Percentiles rank a stretch among this genome's conserved stretches.
Conservation (phyloP, 208 protist genomes). For the Crithidia acanthocephali region DNA sequence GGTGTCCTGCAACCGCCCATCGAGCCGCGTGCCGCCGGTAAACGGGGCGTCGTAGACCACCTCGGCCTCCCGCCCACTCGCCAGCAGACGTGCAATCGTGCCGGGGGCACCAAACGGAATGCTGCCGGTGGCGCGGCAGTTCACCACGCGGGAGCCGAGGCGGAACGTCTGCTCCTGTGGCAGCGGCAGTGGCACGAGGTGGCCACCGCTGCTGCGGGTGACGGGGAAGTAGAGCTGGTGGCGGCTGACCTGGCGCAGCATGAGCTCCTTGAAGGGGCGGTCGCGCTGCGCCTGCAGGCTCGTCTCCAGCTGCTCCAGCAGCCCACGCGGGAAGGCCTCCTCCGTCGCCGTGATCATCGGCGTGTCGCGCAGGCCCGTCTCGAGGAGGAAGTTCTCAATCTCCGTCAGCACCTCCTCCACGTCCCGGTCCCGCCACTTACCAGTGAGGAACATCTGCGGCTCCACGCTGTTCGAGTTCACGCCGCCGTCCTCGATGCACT, state of each 20-base stretch:
- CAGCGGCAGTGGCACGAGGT: constrained; percentile 78
- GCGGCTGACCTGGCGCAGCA: constrained; percentile 47
- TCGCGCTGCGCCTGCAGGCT: constrained; percentile 45
- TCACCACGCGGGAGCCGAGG: constrained; percentile 85
- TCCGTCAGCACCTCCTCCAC: constrained; percentile 73
- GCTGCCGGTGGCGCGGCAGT: constrained; percentile 78
- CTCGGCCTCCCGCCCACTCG: constrained; percentile 75
- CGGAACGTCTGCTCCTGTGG: constrained; percentile 70
- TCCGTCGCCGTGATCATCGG: constrained; percentile 81
- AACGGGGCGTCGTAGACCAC: constrained; percentile 90
- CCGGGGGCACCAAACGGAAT: constrained; percentile 82
- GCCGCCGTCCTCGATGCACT: constrained; percentile 60
- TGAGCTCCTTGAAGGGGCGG: constrained; percentile 44
- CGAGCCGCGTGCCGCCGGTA: constrained; percentile 76
- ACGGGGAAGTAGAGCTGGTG: constrained; percentile 85
- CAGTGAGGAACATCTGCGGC: constrained; percentile 76
- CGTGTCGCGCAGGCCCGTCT: constrained; percentile 56
- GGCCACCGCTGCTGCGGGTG: constrained; percentile 59
- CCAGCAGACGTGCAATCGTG: constrained; percentile 86
- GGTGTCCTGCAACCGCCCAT: constrained; percentile 66
- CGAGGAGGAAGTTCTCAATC: constrained; percentile 69
- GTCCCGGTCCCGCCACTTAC: constrained; percentile 60
- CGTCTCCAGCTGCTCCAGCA: constrained; percentile 70
- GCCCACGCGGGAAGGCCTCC: constrained; percentile 62
- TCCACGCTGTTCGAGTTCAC: constrained; percentile 64